A percentile compares a stretch with the other conserved stretches of the same genome.
These are phyloP conservation scores for Eimeria falciformis DNA, from an alignment of 169 alveolate species.

Conservation along the genomic window DNA sequence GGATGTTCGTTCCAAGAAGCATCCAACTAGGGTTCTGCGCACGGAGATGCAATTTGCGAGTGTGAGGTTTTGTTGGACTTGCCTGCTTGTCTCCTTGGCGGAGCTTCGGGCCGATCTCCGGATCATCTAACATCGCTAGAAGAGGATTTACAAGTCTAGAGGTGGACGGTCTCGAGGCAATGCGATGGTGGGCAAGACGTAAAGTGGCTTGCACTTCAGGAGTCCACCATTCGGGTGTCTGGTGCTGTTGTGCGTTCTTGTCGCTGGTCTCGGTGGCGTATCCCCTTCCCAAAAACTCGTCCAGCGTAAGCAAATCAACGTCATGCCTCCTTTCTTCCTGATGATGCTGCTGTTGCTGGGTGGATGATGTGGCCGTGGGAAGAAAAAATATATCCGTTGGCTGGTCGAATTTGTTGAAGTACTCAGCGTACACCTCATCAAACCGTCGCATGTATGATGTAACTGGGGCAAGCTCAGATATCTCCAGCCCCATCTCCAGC, in stretches of 20 bases:
- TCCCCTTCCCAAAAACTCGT: constrained; percentile 44
- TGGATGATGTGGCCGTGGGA: neutral
- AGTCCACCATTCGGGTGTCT: constrained; percentile 75
- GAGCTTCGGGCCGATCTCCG: constrained; percentile 79
- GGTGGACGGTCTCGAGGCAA: constrained; percentile 68
- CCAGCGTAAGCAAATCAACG: constrained; percentile 39
- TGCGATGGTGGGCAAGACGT: constrained; percentile 53
- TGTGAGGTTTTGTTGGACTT: neutral
- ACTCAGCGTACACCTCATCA: constrained; percentile 78
- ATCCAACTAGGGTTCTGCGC: too few species aligned
- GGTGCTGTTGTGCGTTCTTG: constrained; percentile 25
- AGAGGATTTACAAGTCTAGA: constrained; percentile 81
- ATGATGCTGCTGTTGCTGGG: constrained; percentile 4
- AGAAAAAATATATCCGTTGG: constrained; percentile 84
- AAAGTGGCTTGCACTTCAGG: constrained; percentile 72
- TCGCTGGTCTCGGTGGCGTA: neutral
- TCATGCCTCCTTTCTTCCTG: neutral
- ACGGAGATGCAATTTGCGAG: neutral
- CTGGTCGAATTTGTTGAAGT: constrained; percentile 81
- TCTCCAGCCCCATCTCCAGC: constrained; percentile 84
- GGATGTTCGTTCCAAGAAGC: too few species aligned
- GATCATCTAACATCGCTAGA: constrained; percentile 82
- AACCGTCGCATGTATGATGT: constrained; percentile 81
- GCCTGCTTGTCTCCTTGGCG: constrained; percentile 81
- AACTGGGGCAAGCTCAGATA: constrained; percentile 82